Percentiles rank a stretch among this genome's conserved stretches.
These are phyloP conservation scores for Pseudogymnoascus sp. DNA, from an alignment of 2,329 filamentous ascomycete genomes.

Conservation along the genomic window DNA sequence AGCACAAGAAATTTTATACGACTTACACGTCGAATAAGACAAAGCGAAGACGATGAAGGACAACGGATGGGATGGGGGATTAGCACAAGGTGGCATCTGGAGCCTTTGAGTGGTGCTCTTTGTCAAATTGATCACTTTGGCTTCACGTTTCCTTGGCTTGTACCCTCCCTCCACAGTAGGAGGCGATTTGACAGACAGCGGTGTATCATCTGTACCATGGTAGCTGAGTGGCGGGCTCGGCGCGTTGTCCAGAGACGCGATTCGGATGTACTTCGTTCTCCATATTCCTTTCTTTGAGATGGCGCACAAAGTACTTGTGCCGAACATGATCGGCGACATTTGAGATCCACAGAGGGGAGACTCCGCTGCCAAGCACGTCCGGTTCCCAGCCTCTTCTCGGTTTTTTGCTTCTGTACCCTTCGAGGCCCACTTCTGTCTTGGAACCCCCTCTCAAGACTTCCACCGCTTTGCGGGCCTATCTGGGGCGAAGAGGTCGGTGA, in stretches of 20 bases:
- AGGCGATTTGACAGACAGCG: neutral
- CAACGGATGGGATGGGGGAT: neutral
- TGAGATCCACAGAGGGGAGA: neutral
- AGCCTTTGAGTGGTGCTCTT: neutral
- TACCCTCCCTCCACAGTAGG: neutral
- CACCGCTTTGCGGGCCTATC: neutral
- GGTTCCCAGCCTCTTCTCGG: neutral
- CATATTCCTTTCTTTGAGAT: neutral
- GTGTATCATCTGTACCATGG: neutral
- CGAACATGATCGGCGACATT: neutral
- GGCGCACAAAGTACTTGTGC: neutral
- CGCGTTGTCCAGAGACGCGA: neutral
- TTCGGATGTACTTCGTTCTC: neutral
- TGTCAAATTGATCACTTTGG: slow-evolving; percentile 3
- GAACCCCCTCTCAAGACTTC: neutral
- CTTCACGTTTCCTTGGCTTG: neutral
- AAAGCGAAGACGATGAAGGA: neutral
- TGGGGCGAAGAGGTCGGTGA: slow-evolving; percentile 4
- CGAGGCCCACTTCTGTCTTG: neutral
- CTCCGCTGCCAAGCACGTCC: neutral
- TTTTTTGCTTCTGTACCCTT: slow-evolving; percentile 6
- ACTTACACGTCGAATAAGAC: neutral
- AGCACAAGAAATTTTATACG: slow-evolving; percentile 7
- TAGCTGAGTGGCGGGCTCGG: neutral
- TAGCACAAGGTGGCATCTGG: neutral